Conservation (phyloP, 2,329 filamentous ascomycete species). For the Cytospora piceae region DNA sequence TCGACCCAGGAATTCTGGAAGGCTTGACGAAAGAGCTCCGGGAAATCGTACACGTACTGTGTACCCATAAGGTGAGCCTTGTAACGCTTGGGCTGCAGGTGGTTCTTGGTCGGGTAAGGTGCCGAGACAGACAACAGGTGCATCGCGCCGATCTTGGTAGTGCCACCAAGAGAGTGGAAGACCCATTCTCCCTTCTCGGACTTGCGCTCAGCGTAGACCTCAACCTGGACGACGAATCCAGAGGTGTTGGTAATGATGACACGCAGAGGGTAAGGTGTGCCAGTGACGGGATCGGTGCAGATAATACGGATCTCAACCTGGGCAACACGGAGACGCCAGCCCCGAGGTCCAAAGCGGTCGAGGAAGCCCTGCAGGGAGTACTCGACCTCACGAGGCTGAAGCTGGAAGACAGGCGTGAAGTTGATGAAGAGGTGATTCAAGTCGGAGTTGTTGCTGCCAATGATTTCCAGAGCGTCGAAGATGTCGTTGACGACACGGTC, state of each 20-base stretch:
- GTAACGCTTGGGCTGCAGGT: conserved; percentile 98
- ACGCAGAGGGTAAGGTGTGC: conserved; percentile 86
- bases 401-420: conserved; percentile 95
- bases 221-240: conserved; percentile 95
- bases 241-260: conserved; percentile 98
- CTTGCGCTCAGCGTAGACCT: conserved; percentile 97
- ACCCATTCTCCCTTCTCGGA: conserved; percentile 98
- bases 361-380: conserved; percentile 92
- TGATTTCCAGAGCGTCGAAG: conserved; percentile 95
- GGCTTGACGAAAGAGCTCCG: conserved; percentile 96
- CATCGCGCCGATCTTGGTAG: conserved; percentile 93
- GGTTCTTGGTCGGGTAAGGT: conserved; percentile 97
- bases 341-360: conserved; percentile 91
- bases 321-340: conserved; percentile 94
- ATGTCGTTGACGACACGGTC: conserved; percentile 98
- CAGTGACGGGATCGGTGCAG: conserved; percentile 86
- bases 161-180: conserved; percentile 96
- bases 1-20: conserved; percentile 93
- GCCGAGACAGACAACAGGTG: conserved; percentile 89
- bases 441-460: conserved; percentile 98
- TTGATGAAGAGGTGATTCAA: conserved; percentile 99
- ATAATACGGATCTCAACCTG: conserved; percentile 98
- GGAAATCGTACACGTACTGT: conserved; percentile 99
- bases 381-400: conserved; percentile 87
- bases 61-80: conserved; percentile 99